phyloP scores from a whole-genome alignment of 192 early-diverging fungal species.

The Pecoramyces ruminantium region DNA sequence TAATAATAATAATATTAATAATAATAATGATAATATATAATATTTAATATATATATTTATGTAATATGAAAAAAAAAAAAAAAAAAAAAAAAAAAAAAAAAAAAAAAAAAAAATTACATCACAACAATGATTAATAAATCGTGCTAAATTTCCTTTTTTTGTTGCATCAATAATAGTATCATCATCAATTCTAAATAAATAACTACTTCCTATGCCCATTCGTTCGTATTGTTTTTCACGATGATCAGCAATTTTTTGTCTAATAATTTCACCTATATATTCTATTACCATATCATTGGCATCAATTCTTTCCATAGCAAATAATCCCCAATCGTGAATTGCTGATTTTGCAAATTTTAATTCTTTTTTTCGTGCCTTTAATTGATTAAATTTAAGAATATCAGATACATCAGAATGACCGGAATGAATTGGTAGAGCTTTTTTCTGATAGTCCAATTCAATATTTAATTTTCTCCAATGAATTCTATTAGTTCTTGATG shows the following conservation, averaged over 20 bases:
- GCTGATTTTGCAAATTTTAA: conserved; percentile 79
- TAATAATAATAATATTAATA: no score
- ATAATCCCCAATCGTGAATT: conserved; percentile 98
- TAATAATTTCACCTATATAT: conserved; percentile 93
- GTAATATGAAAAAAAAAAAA: no score
- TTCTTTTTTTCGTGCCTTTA: conserved; percentile 77
- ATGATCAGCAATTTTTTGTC: conserved; percentile 78
- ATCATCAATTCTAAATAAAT: conserved; percentile 90
- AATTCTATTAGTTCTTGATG: conserved; percentile 12
- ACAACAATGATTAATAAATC: conserved; percentile 98
- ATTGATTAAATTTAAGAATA: conserved; percentile 76
- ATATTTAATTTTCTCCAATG: conserved; percentile 11
- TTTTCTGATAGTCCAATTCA: conserved; percentile 7
- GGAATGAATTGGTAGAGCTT: not conserved
- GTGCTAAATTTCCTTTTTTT: conserved; percentile 88
- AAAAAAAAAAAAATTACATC: no score
- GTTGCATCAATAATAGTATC: conserved; percentile 96
- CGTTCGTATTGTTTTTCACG: conserved; percentile 86
- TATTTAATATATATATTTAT: no score
- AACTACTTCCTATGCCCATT: conserved; percentile 81
- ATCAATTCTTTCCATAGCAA: conserved; percentile 85
- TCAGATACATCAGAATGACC: conserved; percentile 17
- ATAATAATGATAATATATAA: no score
- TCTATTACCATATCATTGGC: conserved; percentile 93
- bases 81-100: no score